Evolutionary conservation across 1,284 basidiomycete genomes (phyloP), one percentile per base, ranked within the genome.

Genomic region (Tetrapyrgos nigripes): DNA sequence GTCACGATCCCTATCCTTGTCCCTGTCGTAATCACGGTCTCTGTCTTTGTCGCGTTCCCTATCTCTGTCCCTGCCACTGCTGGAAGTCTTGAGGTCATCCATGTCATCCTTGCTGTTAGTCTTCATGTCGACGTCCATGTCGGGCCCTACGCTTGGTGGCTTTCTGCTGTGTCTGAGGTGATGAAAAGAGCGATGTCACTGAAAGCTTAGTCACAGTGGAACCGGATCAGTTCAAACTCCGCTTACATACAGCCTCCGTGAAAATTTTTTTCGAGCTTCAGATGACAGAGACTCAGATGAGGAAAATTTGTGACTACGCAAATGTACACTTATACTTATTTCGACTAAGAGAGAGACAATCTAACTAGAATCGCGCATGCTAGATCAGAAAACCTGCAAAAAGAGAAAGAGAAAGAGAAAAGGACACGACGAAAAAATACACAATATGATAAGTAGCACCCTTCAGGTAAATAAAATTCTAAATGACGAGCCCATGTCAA

Each of bases 41-140:
- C 70, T 57, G 62, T 71, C 71, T 53, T 70, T 74, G 62, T 59
- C 37, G 9, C 31, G 24, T 19, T 53, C 58, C 11, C 55, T 35
- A 13, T 59, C 57, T 23, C 52, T 57, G 62, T 72, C 71, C 53
- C 71, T 73, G 62, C 53, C 47, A 11, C 55, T 49, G n/a, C 58
- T 35, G 21, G 58, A 17, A 23, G 66, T 62, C 70, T 83, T 81
- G 51, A 44, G 37, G 29, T 86, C 87, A 28, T 90, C 88, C 8
- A 78, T 73, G 58, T 89, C 87, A 51, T 89, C 88, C 70, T 90
- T 91, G 66, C 37, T 40, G 17, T 40, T 40, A 4, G 73, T 77
- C 73, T 89, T 88, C 88, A 90, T 91, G 63, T 91, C 90, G 62
- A 91, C 81, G 71, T 92, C 90, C 89, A 92, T 92, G 47, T 50